Base-by-base conservation (phyloP, 495 filamentous ascomycete genomes). In the Xeromyces bisporus region DNA sequence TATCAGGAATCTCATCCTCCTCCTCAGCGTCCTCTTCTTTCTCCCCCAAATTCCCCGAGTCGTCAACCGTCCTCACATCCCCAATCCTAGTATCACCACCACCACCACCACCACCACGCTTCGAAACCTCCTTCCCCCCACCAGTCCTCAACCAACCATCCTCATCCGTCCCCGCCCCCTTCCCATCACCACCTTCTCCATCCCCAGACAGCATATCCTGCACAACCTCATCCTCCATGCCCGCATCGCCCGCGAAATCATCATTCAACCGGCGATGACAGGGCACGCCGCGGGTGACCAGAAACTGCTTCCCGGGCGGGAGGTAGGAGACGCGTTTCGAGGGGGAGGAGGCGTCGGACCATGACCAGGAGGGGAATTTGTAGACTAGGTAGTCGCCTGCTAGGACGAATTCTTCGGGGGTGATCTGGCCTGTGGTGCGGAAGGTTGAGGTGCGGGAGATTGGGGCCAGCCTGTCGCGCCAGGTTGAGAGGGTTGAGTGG, bases 361-460 rank as follows among this genome's bases (percentile, higher is more conserved):
- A 99, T n/a, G 81, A 77, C 89, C 89, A 99, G 27, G 87, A 89
- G 4, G 89, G 89, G 56, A 99, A 99, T 62, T 93, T 96, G 73
- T 87, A 93, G 47, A 93, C 85, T 23, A 99, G 78, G 55, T 94
- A 99, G 60, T 99, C 89, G 41, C 91, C 89, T 2, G 89, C 91
- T 3, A 77, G 75, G 10, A 93, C 65, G 51, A 99, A 99, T 66
- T 99, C 89, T 49, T 94, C 91, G 25, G 87, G 87, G 0, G 91
- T 96, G 56, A 99, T 83, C 56, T 96, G 77, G 41, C 89, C 89
- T 2, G 84, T 92, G 37, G 64, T 63, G 39, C 85, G 83, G 64
- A 99, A 99, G 35, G 81, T 96, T 4, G 86, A 93, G 29, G 73
- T 89, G 52, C 89, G 75, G 8, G 73, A 77, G 43, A 91, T 72